phyloP scores from a whole-genome alignment of 768 basidiomycete species.

The Cytidiella melzeri region DNA sequence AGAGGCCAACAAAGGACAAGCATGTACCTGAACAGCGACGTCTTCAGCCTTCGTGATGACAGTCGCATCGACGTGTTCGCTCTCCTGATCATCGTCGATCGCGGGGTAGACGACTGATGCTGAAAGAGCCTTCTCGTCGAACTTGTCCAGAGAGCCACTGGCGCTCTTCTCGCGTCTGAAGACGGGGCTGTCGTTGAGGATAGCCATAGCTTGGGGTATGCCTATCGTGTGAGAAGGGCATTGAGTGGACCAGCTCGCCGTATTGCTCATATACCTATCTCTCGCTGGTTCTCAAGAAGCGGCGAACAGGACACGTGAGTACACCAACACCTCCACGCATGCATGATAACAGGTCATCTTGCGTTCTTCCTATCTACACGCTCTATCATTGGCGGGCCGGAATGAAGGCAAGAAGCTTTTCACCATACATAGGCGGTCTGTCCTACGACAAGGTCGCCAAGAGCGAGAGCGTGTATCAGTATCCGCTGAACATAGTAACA shows the following conservation, averaged over 20 bases:
- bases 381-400: neutral
- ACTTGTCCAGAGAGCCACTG: slow-evolving; percentile 9
- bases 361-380: neutral
- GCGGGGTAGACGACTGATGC: slow-evolving; percentile 10
- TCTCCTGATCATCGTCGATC: slow-evolving; percentile 8
- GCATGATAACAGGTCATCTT: too few species aligned
- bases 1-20: neutral
- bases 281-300: too few species aligned
- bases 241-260: too few species aligned
- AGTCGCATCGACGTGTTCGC: slow-evolving; percentile 18
- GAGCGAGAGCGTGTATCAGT: too few species aligned
- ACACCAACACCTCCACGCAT: too few species aligned
- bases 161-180: slow-evolving; percentile 5
- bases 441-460: neutral
- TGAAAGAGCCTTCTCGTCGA: slow-evolving; percentile 14
- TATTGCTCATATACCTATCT: too few species aligned
- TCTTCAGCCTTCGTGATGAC: slow-evolving; percentile 38
- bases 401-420: neutral
- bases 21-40: slow-evolving; percentile 33
- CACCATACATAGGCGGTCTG: neutral
- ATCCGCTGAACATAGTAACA: too few species aligned
- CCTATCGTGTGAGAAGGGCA: neutral
- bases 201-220: neutral
- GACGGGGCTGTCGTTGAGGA: slow-evolving; percentile 5
- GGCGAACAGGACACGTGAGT: too few species aligned